A percentile compares a stretch with the other conserved stretches of the same genome.
phyloP scores from a whole-genome alignment of 306 rosid genomes.

The Malus fusca region DNA sequence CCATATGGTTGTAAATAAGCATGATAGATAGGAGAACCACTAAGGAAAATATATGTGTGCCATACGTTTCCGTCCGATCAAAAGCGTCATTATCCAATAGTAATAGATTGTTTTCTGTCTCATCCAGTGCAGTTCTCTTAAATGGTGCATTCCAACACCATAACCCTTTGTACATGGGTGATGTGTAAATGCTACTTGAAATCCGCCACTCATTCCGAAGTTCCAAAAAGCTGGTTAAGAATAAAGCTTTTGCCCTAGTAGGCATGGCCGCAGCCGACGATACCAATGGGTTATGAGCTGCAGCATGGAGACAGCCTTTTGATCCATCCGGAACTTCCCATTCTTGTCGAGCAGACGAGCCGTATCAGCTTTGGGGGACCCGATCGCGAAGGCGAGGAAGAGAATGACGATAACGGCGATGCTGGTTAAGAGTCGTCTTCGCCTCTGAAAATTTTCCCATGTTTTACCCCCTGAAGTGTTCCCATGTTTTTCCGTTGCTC shows the following conservation, averaged over 20 bases:
- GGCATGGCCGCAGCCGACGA: constrained; percentile 66
- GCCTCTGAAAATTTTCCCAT: constrained; percentile 43
- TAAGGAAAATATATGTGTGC: constrained; percentile 86
- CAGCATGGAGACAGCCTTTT: constrained; percentile 74
- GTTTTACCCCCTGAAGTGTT: neutral
- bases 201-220: constrained; percentile 68
- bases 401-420: constrained; percentile 11
- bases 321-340: constrained; percentile 86
- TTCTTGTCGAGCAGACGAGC: constrained; percentile 68
- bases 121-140: constrained; percentile 85
- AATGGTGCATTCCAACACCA: constrained; percentile 32
- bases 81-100: constrained; percentile 80
- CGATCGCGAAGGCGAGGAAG: constrained; percentile 15
- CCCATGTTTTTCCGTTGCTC: neutral
- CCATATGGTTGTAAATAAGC: constrained; percentile 96
- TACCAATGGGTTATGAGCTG: constrained; percentile 47
- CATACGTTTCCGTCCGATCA: constrained; percentile 95
- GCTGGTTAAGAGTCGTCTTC: constrained; percentile 42
- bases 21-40: constrained; percentile 91
- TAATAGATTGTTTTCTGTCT: constrained; percentile 75
- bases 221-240: constrained; percentile 62
- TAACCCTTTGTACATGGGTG: no score
- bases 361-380: constrained; percentile 77
- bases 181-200: constrained; percentile 83
- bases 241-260: constrained; percentile 86